Base-by-base conservation (phyloP, 257 asterid species). In the Eucommia ulmoides region DNA sequence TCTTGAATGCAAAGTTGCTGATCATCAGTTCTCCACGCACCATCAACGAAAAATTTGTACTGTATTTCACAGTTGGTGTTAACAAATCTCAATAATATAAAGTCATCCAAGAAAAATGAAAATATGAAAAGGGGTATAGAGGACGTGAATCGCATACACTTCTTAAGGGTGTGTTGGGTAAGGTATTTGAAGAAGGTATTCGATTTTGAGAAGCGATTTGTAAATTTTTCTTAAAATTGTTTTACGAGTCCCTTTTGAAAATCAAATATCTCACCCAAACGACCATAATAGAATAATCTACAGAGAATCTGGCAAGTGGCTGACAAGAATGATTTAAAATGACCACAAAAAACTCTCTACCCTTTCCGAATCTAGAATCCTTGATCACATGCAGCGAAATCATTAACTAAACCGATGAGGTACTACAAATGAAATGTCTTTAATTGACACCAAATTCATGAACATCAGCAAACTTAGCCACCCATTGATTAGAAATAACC, bases 41-140 rank as follows among this genome's bases (percentile, higher is more conserved):
- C 85, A 62, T 82, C 93, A 17, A 79, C 85, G 60, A 82, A 59
- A 74, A 76, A 82, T 44, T 68, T 79, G 71, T 76, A 79, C 93
- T 82, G 79, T 64, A 54, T 26, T 25, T 53, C 26, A 48, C 33
- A 50, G 41, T 59, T 51, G 41, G 62, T 54, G 51, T 38, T 22
- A 52, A 23, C n/a, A 22, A 25, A 7, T 25, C 25, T 53, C 25
- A 20, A 25, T 54, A 23, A 38, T 19, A 23, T 23, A 25, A 49
- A 8, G 24, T 17, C 20, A 19, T 17, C 16, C 3, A 5, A 24
- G 14, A 16, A 35, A 12, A 0, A 41, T 38, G 11, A 20, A 53
- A 53, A 41, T 19, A 21, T 5, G 2, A 20, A 22, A 11, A 53
- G 15, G 8, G 19, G 8, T 5, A 1, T 18, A 10, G 16, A 35